Evolutionary conservation across 352 stramenopile genomes (phyloP).

Genomic region (Globisporangium echinulatum): DNA sequence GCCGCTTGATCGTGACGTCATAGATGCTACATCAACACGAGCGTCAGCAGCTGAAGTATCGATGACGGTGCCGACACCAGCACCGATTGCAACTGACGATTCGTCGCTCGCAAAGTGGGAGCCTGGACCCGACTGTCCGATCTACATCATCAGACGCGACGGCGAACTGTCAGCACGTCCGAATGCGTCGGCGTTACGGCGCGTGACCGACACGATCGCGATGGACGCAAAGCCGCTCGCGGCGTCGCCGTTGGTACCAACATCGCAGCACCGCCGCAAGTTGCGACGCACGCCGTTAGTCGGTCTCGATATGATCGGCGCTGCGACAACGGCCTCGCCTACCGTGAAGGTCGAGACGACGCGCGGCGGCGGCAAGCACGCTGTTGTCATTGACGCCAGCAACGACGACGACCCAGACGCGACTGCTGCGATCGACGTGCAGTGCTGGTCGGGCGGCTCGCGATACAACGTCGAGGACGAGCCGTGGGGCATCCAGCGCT

Average conservation of each 20-base stretch:
- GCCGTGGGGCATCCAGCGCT: slow-evolving; percentile 42
- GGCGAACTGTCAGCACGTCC: too few relatives aligned
- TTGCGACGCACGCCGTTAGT: slow-evolving; percentile 1
- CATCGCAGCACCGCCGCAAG: slow-evolving; percentile 9
- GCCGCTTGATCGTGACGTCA: too few relatives aligned
- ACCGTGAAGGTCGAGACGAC: background rate
- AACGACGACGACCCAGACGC: background rate
- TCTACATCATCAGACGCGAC: slow-evolving; percentile 1
- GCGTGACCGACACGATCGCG: too few relatives aligned
- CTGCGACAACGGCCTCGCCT: background rate
- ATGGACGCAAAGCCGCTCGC: too few relatives aligned
- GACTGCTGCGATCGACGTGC: background rate
- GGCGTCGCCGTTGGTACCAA: background rate
- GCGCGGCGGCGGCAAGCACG: background rate
- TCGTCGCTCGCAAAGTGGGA: background rate
- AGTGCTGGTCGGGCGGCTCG: slow-evolving; percentile 21
- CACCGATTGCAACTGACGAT: background rate
- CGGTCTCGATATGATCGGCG: background rate
- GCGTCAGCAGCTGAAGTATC: background rate
- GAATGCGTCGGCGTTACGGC: too few relatives aligned
- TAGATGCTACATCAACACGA: too few relatives aligned
- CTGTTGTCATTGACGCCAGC: too few relatives aligned
- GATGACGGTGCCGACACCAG: background rate
- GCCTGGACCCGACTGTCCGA: background rate
- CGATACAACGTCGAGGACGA: slow-evolving; percentile 27